Percentiles rank a stretch among this genome's conserved stretches.
phyloP scores from a whole-genome alignment of 768 basidiomycete genomes.

The Amanita muscaria region DNA sequence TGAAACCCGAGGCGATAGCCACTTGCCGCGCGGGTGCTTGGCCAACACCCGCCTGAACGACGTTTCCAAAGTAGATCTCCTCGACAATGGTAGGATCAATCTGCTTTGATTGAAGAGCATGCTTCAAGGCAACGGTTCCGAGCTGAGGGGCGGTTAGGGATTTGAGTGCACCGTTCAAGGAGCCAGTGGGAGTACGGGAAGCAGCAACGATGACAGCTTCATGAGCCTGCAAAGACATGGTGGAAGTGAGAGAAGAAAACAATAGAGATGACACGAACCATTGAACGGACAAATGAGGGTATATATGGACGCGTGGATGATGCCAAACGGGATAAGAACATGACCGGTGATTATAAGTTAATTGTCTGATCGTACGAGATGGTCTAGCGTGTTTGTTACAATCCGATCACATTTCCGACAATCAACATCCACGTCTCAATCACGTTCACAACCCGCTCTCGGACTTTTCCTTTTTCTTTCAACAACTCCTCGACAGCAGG shows the following conservation, averaged over 20 bases:
- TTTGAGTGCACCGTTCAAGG: constrained; percentile 86
- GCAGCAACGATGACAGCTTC: constrained; percentile 94
- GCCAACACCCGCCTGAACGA: constrained; percentile 94
- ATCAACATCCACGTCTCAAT: constrained; percentile 76
- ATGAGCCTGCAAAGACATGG: constrained; percentile 32
- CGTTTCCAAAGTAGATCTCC: constrained; percentile 96
- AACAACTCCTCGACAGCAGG: constrained; percentile 62
- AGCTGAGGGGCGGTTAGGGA: constrained; percentile 86
- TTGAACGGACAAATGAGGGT: constrained; percentile 36
- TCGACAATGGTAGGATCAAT: constrained; percentile 80
- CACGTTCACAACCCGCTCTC: constrained; percentile 21
- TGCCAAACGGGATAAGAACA: constrained; percentile 37
- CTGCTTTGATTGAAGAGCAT: constrained; percentile 73
- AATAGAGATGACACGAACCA: constrained; percentile 30
- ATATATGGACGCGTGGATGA: constrained; percentile 30
- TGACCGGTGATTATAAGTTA: constrained; percentile 19
- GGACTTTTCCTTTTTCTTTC: constrained; percentile 31
- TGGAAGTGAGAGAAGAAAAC: constrained; percentile 1
- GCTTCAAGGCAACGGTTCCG: constrained; percentile 81
- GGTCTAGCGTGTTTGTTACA: background rate
- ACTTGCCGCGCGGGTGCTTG: constrained; percentile 99
- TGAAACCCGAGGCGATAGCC: constrained; percentile 83
- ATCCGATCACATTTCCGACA: constrained; percentile 54
- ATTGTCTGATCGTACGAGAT: constrained; percentile 12
- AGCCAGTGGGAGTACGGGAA: constrained; percentile 89